These are phyloP conservation scores for Kwoniella dejecticola DNA, from an alignment of 768 basidiomycete genomes.

Conservation along the genomic window DNA sequence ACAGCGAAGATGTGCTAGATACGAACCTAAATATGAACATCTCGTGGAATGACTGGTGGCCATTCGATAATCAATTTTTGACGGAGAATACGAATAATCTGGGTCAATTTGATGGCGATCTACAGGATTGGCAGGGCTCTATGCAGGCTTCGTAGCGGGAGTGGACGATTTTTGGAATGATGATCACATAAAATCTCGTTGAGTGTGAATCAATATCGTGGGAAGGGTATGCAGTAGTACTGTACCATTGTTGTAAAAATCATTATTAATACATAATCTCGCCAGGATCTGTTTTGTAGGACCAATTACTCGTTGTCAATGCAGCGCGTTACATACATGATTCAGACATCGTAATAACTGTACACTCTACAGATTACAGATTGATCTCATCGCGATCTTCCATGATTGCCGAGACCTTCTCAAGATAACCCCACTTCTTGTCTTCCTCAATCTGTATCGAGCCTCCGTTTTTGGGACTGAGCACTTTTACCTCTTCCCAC, in stretches of 20 bases:
- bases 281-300: too few relatives aligned
- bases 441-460: constrained; percentile 13
- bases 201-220: too few relatives aligned
- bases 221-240: too few relatives aligned
- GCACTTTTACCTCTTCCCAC: constrained; percentile 15
- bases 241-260: too few relatives aligned
- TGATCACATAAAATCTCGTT: too few relatives aligned
- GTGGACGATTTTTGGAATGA: too few relatives aligned
- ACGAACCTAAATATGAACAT: background rate
- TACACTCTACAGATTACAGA: too few relatives aligned
- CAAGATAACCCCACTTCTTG: constrained; percentile 14
- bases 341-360: too few relatives aligned
- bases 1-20: background rate
- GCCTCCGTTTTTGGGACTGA: constrained; percentile 11
- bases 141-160: too few relatives aligned
- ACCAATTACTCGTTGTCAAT: too few relatives aligned
- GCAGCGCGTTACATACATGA: too few relatives aligned
- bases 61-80: constrained; percentile 11
- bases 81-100: background rate
- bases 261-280: too few relatives aligned
- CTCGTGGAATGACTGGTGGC: constrained; percentile 18
- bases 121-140: constrained; percentile 14
- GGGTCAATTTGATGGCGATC: background rate
- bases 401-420: constrained; percentile 10
- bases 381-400: background rate